Evolutionary conservation across 2,329 filamentous ascomycete genomes (phyloP), one percentile per base, ranked within the genome.

Genomic region (Helotiales sp.): DNA sequence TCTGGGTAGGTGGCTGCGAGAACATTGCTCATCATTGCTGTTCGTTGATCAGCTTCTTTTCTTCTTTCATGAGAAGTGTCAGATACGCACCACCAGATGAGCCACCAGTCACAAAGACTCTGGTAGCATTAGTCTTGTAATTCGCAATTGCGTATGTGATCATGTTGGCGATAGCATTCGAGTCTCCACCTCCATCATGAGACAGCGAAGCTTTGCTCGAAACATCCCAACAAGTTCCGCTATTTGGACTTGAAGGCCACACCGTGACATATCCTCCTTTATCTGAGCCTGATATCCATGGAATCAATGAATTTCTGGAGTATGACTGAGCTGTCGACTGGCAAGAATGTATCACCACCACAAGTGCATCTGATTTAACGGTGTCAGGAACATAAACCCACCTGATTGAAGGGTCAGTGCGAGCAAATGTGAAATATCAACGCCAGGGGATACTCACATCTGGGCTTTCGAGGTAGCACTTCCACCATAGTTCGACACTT

Each of bases 141-240:
- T 76, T 74, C 12, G 69, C 61, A 29, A 84, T 70, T 3, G 80
- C 74, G 64, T 81, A 84, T 30, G 70, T 74, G 55, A 85, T 81
- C 82, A 86, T 85, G 64, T 81, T 83, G 24, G 78, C 80, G 60
- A 86, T 81, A 0, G 76, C 75, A 36, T 79, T 79, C 49, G 77
- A 81, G 68, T 85, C 79, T 2, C 80, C 81, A 19, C 82, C 82
- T 12, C 81, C 83, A 56, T 81, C 75, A 63, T 82, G 81, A 5
- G 75, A 79, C 1, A 86, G 75, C 0, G 60, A 52, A 10, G 57
- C 71, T 36, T 73, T 73, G 40, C 77, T 80, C 10, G 78, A 79
- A 1, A 85, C 82, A 60, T 86, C 83, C 81, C 82, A 86, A 72
- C 83, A 86, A 63, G 70, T 73, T 5, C 74, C 81, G n/a, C 70